A percentile compares a stretch with the other conserved stretches of the same genome.
Evolutionary conservation across 441 rosid genomes (phyloP).

Genomic region (Populus hybrid): DNA sequence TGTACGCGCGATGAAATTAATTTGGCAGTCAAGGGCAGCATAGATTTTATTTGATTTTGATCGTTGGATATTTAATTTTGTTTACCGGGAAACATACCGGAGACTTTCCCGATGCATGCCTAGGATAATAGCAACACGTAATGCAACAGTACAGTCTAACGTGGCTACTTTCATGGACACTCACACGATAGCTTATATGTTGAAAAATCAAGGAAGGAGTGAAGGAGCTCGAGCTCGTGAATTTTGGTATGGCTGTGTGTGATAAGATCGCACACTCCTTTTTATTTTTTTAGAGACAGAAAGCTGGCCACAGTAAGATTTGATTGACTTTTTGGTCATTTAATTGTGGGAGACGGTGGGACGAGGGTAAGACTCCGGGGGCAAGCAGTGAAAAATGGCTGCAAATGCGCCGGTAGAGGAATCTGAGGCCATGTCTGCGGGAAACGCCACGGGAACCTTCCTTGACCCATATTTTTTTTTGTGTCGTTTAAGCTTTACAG

Average conservation of each 20-base stretch:
- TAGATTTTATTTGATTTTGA: neutral
- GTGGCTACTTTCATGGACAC: slow-evolving; percentile 22
- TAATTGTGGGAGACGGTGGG: neutral
- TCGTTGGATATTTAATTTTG: neutral
- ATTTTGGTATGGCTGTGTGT: neutral
- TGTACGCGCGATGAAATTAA: neutral
- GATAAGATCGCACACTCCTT: neutral
- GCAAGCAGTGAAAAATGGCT: slow-evolving; percentile 27
- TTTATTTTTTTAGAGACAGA: slow-evolving; percentile 1
- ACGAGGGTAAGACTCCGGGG: slow-evolving; percentile 7
- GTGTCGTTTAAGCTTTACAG: too few relatives aligned
- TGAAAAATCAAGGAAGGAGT: too few relatives aligned
- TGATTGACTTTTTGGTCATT: slow-evolving; percentile 18
- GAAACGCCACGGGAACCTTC: slow-evolving; percentile 27
- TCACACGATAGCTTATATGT: too few relatives aligned
- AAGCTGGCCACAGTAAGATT: neutral
- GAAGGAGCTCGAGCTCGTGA: neutral
- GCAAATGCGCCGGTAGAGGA: slow-evolving; percentile 24
- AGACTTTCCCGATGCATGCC: neutral
- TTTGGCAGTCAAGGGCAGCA: neutral
- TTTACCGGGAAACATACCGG: neutral
- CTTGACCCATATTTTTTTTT: neutral
- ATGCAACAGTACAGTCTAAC: slow-evolving; percentile 10
- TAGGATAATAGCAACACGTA: neutral
- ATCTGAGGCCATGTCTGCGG: slow-evolving; percentile 16